Evolutionary conservation across 805 yeast species (phyloP).

Genomic region (Kuraishia molischiana): DNA sequence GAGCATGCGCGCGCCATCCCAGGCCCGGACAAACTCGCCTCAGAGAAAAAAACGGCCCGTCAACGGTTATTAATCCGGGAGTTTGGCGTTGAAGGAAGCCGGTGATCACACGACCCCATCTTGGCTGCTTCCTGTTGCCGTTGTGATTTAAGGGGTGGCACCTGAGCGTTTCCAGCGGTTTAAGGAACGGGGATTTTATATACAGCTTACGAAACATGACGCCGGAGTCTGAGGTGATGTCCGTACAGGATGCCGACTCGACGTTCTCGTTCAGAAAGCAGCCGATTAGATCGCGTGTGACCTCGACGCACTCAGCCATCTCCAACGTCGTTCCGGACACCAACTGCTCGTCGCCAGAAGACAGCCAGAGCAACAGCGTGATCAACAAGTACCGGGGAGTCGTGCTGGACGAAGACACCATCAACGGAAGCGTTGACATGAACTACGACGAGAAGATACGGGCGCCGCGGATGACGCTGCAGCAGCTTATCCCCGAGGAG

Average conservation of each 20-base stretch:
- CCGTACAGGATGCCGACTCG: not conserved
- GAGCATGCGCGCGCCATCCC: no score
- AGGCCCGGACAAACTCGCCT: no score
- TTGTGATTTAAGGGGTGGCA: not conserved
- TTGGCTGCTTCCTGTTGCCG: no score
- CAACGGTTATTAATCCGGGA: no score
- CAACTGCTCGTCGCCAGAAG: not conserved
- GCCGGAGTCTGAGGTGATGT: not conserved
- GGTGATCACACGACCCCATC: no score
- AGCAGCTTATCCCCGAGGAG: constrained; percentile 12
- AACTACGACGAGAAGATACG: constrained; percentile 46
- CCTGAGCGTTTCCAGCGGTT: no score
- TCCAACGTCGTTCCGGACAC: constrained; percentile 2
- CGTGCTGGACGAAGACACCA: not conserved
- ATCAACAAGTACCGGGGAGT: not conserved
- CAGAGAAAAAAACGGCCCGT: no score
- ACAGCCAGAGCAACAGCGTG: not conserved
- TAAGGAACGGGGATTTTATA: no score
- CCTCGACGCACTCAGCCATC: constrained; percentile 5
- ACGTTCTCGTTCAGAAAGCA: constrained; percentile 4
- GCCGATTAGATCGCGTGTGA: constrained; percentile 3
- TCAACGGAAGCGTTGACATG: constrained; percentile 1
- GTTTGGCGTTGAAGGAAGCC: no score
- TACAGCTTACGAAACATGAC: no score
- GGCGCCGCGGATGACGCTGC: constrained; percentile 40